phyloP scores from a whole-genome alignment of 768 basidiomycete species.

The Thelephora aurantiotincta region DNA sequence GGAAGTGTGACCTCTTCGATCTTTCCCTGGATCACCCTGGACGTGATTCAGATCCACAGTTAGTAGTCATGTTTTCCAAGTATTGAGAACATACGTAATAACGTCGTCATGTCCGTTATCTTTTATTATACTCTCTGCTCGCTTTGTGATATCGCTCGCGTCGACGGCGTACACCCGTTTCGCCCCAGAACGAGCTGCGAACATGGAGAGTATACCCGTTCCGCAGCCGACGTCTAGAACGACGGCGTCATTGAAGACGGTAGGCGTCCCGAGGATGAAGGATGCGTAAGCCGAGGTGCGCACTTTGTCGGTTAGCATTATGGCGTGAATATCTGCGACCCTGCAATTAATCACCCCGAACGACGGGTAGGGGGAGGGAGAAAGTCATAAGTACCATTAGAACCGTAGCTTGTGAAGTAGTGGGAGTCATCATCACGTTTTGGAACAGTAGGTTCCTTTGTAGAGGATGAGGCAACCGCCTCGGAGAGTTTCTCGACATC shows the following conservation, averaged over 20 bases:
- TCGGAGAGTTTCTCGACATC: slow-evolving; percentile 31
- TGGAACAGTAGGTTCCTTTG: slow-evolving; percentile 15
- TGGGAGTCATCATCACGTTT: slow-evolving; percentile 79
- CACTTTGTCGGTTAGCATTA: slow-evolving; percentile 94
- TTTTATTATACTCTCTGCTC: slow-evolving; percentile 33
- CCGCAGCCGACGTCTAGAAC: slow-evolving; percentile 97
- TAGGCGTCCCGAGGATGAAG: slow-evolving; percentile 76
- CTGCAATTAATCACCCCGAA: background rate
- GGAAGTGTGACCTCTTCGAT: slow-evolving; percentile 79
- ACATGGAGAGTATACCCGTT: slow-evolving; percentile 83
- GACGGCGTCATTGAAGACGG: slow-evolving; percentile 67
- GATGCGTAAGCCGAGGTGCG: slow-evolving; percentile 87
- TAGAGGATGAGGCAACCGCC: slow-evolving; percentile 15
- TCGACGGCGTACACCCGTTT: slow-evolving; percentile 87
- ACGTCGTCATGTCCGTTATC: slow-evolving; percentile 44
- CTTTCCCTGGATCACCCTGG: slow-evolving; percentile 75
- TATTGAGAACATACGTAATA: slow-evolving; percentile 41
- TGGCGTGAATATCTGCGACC: slow-evolving; percentile 73
- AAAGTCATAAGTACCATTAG: slow-evolving; percentile 45
- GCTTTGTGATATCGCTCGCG: slow-evolving; percentile 56
- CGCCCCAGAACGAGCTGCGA: slow-evolving; percentile 82
- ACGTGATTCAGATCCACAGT: background rate
- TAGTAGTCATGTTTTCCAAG: too few species aligned
- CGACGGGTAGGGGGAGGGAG: too few species aligned
- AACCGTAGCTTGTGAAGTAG: slow-evolving; percentile 84